Conservation (phyloP, 768 basidiomycete genomes). For the Gautieria morchelliformis region DNA sequence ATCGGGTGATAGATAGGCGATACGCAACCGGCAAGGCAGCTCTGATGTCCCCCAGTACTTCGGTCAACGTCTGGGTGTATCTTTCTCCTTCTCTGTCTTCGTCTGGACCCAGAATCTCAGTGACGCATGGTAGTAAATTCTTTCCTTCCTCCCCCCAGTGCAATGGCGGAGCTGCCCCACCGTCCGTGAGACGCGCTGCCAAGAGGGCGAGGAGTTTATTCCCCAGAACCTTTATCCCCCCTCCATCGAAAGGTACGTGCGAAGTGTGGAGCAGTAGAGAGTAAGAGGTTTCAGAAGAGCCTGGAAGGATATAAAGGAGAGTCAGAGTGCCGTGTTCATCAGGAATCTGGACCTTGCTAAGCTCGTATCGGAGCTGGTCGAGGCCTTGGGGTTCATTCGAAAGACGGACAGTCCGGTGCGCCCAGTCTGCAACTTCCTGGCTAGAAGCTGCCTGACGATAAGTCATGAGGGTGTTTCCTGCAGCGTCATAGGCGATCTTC, state of each 20-base stretch:
- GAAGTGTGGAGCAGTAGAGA: neutral
- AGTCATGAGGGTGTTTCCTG: neutral
- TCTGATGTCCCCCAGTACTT: neutral
- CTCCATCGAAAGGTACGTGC: neutral
- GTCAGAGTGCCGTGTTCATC: neutral
- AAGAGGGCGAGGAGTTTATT: neutral
- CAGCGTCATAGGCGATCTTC: neutral
- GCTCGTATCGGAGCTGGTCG: neutral
- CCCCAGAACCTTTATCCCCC: neutral
- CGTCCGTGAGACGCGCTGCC: neutral
- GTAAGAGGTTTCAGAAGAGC: neutral
- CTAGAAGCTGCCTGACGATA: neutral
- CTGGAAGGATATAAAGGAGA: neutral
- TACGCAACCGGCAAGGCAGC: neutral
- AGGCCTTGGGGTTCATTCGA: neutral
- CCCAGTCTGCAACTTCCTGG: neutral
- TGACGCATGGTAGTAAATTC: neutral
- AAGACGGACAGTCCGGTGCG: neutral
- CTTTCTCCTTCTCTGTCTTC: neutral
- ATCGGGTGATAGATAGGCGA: neutral
- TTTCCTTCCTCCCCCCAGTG: neutral
- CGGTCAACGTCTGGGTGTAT: neutral
- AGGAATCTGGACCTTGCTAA: neutral
- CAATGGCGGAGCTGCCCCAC: neutral
- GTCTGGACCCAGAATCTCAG: neutral